phyloP scores from a whole-genome alignment of 2,329 filamentous ascomycete species.

The Epicoccum nigrum region DNA sequence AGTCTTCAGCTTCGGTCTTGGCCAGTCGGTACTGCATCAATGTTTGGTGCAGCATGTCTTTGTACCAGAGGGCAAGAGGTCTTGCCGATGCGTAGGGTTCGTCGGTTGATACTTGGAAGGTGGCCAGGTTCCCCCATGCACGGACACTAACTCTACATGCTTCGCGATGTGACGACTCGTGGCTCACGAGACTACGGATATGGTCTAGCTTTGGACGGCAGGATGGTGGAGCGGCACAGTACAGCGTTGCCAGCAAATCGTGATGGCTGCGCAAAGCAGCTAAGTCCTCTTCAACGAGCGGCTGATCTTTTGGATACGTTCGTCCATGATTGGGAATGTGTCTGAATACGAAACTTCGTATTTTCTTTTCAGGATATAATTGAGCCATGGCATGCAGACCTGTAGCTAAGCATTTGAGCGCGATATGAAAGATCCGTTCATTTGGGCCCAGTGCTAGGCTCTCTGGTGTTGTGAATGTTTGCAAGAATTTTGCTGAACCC shows the following conservation, averaged over 20 bases:
- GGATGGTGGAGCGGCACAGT: slow-evolving; percentile 61
- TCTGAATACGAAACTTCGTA: slow-evolving; percentile 63
- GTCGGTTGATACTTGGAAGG: slow-evolving; percentile 62
- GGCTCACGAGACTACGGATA: slow-evolving; percentile 62
- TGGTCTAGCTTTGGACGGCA: slow-evolving; percentile 60
- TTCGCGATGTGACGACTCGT: slow-evolving; percentile 63
- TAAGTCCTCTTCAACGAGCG: slow-evolving; percentile 59
- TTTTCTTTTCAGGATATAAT: slow-evolving; percentile 59
- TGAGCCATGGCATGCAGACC: slow-evolving; percentile 56
- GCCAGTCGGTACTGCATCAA: slow-evolving; percentile 62
- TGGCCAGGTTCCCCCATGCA: slow-evolving; percentile 62
- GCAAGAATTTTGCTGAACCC: slow-evolving; percentile 61
- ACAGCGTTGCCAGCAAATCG: slow-evolving; percentile 65
- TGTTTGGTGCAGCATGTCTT: slow-evolving; percentile 59
- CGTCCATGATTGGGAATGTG: slow-evolving; percentile 66
- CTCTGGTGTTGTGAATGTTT: slow-evolving; percentile 54
- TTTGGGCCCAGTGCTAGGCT: slow-evolving; percentile 52
- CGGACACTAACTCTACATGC: slow-evolving; percentile 64
- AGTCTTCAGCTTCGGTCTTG: slow-evolving; percentile 63
- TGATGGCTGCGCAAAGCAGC: slow-evolving; percentile 67
- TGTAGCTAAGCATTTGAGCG: slow-evolving; percentile 62
- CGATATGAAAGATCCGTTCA: slow-evolving; percentile 64
- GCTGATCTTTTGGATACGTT: slow-evolving; percentile 64
- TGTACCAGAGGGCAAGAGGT: slow-evolving; percentile 62
- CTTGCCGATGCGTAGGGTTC: slow-evolving; percentile 55